These are phyloP conservation scores for Colletotrichum abscissum DNA, from an alignment of 2,329 filamentous ascomycete genomes.

Conservation along the genomic window DNA sequence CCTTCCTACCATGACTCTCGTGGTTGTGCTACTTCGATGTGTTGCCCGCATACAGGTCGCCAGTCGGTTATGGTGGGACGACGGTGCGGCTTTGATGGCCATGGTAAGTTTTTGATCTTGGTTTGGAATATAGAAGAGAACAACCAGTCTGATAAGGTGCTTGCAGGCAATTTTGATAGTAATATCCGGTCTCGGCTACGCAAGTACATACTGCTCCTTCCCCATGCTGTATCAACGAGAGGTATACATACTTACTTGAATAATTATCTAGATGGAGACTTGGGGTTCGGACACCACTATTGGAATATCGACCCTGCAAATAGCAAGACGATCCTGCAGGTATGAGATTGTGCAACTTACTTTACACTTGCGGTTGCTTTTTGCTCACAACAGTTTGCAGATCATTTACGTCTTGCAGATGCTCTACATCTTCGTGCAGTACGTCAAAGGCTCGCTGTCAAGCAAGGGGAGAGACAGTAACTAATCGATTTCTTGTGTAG, in stretches of 20 bases:
- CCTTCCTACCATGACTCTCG: neutral
- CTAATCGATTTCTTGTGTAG: neutral
- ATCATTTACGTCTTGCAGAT: conserved; percentile 38
- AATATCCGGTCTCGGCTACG: too few species aligned
- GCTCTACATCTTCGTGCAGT: conserved; percentile 39
- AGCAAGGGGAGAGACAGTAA: neutral
- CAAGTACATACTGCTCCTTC: neutral
- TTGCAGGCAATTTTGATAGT: too few species aligned
- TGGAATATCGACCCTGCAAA: conserved; percentile 38
- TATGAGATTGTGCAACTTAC: neutral
- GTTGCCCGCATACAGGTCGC: conserved; percentile 5
- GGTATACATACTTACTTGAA: neutral
- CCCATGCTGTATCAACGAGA: too few species aligned
- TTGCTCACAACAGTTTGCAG: neutral
- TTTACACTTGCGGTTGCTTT: neutral
- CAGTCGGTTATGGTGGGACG: conserved; percentile 31
- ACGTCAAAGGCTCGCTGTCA: too few species aligned
- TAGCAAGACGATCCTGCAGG: conserved; percentile 25
- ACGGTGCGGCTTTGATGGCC: conserved; percentile 26
- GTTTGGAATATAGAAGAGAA: too few species aligned
- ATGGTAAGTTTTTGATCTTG: conserved; percentile 3
- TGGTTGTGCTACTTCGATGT: conserved; percentile 14
- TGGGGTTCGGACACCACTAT: conserved; percentile 39
- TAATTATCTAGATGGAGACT: neutral
- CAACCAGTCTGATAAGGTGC: too few species aligned